These are phyloP conservation scores for Ampelomyces quisqualis DNA, from an alignment of 2,329 filamentous ascomycete species.

Conservation along the genomic window DNA sequence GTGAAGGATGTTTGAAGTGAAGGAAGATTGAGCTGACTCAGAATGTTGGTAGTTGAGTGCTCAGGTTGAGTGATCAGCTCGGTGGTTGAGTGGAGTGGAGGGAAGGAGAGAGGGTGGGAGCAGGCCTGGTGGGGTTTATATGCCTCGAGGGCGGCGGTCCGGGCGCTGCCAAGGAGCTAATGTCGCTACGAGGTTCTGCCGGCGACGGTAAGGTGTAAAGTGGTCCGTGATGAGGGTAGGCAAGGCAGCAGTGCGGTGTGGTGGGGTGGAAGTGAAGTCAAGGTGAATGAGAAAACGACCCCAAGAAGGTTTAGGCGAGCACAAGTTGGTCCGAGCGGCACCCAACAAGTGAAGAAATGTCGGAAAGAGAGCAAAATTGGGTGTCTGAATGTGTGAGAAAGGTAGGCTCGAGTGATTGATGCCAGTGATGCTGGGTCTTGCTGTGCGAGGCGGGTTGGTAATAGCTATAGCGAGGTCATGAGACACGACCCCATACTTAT, in stretches of 20 bases:
- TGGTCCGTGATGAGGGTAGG: constrained; percentile 3
- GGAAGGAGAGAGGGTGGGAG: constrained; percentile 3
- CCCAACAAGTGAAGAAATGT: neutral
- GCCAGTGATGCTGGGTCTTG: neutral
- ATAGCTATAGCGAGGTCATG: neutral
- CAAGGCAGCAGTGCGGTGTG: constrained; percentile 5
- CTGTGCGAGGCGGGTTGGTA: neutral
- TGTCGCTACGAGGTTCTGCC: constrained; percentile 5
- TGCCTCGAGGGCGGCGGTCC: too few species aligned
- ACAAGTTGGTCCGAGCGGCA: constrained; percentile 12
- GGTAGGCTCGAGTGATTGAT: neutral
- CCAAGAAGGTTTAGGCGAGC: constrained; percentile 3
- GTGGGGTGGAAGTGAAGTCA: constrained; percentile 4
- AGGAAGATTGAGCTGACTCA: neutral
- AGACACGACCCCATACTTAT: neutral
- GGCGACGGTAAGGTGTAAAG: constrained; percentile 7
- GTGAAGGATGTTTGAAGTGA: neutral
- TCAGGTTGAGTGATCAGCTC: neutral
- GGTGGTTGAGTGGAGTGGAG: neutral
- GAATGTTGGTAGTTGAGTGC: neutral
- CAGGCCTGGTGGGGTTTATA: constrained; percentile 6
- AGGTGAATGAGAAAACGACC: constrained; percentile 1
- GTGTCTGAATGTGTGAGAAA: neutral
- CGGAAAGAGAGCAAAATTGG: neutral
- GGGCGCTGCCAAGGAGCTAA: constrained; percentile 1